Conservation (phyloP, 441 rosid genomes). For the Mallotus repandus region DNA sequence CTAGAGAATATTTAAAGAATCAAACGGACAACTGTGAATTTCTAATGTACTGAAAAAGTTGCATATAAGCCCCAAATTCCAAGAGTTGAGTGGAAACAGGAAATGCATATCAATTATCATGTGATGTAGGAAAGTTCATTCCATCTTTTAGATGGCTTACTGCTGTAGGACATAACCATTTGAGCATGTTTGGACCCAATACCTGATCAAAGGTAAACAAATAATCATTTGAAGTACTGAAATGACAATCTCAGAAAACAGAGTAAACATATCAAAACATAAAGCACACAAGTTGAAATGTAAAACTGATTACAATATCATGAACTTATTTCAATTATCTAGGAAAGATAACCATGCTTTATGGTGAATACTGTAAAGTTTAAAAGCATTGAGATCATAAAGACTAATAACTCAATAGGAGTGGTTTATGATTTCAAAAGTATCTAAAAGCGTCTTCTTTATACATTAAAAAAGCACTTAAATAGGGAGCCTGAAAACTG, state of each 20-base stretch:
- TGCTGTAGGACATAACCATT: conserved; percentile 71
- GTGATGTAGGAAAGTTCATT: conserved; percentile 45
- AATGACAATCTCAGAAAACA: background rate
- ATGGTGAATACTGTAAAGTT: conserved; percentile 1
- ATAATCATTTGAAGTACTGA: conserved; percentile 11
- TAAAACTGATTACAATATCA: too few species aligned
- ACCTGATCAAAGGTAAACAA: conserved; percentile 43
- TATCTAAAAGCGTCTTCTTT: too few species aligned
- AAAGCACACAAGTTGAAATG: background rate
- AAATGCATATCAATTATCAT: conserved; percentile 35
- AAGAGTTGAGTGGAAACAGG: background rate
- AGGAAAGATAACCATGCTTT: conserved; percentile 8
- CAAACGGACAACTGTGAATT: background rate
- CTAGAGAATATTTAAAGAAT: background rate
- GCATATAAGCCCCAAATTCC: background rate
- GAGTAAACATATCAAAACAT: background rate
- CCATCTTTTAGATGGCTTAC: conserved; percentile 64
- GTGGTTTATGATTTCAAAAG: too few species aligned
- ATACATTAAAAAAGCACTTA: too few species aligned
- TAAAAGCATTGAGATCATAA: background rate
- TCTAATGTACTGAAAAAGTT: background rate
- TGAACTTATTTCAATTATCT: background rate
- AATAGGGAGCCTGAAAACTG: too few species aligned
- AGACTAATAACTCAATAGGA: too few species aligned
- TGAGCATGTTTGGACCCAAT: conserved; percentile 65